Evolutionary conservation across 2,329 filamentous ascomycete genomes (phyloP), one percentile per base, ranked within the genome.

Genomic region (Paraconiothyrium brasiliense): DNA sequence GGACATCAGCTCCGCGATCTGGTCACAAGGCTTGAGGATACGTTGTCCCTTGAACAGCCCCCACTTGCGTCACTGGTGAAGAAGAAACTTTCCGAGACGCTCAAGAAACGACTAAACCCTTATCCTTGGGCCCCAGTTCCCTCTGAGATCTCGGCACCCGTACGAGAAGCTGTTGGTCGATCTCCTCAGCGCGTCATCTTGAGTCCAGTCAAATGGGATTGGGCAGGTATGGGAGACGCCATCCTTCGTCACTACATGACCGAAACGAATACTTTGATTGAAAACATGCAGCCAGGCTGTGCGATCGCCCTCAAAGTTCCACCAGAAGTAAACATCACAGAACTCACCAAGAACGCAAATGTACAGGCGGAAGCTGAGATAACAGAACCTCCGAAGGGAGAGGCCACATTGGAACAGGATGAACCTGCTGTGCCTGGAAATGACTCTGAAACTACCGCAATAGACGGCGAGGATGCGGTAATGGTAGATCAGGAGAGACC

Each of bases 81-180:
- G 14, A 84, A 84, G 64, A 81, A 82, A 50, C 77, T 89, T 13
- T 81, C 84, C 13, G 81, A 79, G 48, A 79, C 82, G 32, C 73
- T 89, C n/a, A 84, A 82, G 68, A 81, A 80, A 50, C 83, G 84
- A 46, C 78, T 86, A 43, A 85, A 87, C 71, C 83, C 84, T 1
- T 89, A 86, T 48, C 78, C 76, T 2, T 78, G 78, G 55, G 74
- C 76, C 6, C 76, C 76, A 1, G 67, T 79, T 27, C 76, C 77
- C 30, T 76, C 75, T 14, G 72, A 78, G 22, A 72, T 77, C n/a
- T 66, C 70, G 13, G 62, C 64, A n/a, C 61, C 63, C 11, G 54
- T 49, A 4, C 62, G 64, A 7, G 60, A 59, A 27, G 60, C 56
- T 22, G 30, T 66, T 37, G 58, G 59, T 3, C 73, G 68, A 49